Base-by-base conservation (phyloP, 768 basidiomycete species). In the Rhizopogon sp. region DNA sequence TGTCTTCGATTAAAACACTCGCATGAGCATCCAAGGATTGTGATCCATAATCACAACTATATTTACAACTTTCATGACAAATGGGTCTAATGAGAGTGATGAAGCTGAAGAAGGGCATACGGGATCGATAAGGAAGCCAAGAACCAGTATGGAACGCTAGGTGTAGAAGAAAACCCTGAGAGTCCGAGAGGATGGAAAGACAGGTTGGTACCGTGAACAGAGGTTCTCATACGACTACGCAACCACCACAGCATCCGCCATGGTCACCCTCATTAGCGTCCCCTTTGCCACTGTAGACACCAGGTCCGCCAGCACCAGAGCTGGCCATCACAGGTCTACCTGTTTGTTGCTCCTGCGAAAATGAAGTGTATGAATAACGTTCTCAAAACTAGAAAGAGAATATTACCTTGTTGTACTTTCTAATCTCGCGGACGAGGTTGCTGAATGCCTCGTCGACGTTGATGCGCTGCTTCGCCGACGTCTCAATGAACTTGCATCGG, bases 361-460 rank as follows among this genome's bases (percentile, higher is more conserved):
- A 59, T 43, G 46, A 10, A 52, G 8, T 6, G 17, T 41, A 22
- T 43, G 25, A 16, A 29, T 54, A 28, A 29, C 39, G 14, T 37
- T 39, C 41, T 50, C 46, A 51, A 40, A 9, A 44, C 20, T 3
- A 54, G 33, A 43, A 25, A 33, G 44, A 14, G 0, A 62, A 52
- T 58, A 76, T 47, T 49, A 91, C 93, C 79, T 91, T 93, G 78
- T 95, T 97, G 69, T 92, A 94, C 69, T 87, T 87, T 66, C 93
- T 81, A 64, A 97, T 97, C 71, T 94, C 91, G 33, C 94, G 85
- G 31, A 98, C 93, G 61, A 98, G 87, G 58, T 88, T 88, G 64
- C 81, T 84, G 75, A 98, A 98, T 11, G 93, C 92, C 74, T 97
- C 92, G 62, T 98, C 95, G 53, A 98, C 94, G 63, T 97, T 97